Conservation (phyloP, 2,329 filamentous ascomycete species). For the Cryphonectria japonica region DNA sequence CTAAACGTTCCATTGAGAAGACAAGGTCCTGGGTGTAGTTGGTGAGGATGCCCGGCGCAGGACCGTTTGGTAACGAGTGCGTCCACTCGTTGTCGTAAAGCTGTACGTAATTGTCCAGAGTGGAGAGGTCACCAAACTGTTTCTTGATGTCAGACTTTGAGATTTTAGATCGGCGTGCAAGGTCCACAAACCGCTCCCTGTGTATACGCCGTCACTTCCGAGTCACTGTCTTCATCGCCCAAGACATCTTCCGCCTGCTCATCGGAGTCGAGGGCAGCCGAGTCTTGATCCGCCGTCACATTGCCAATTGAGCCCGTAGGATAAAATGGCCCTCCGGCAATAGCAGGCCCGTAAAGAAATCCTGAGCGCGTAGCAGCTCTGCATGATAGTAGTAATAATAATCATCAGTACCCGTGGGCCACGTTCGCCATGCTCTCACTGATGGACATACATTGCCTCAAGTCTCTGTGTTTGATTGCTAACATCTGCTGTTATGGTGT, state of each 20-base stretch:
- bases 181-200: constrained; percentile 20
- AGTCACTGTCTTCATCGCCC: constrained; percentile 2
- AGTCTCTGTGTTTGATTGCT: neutral
- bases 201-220: constrained; percentile 1
- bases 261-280: constrained; percentile 22
- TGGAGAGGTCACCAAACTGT: constrained; percentile 38
- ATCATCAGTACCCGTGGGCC: neutral
- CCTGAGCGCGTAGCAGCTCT: constrained; percentile 16
- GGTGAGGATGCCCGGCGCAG: constrained; percentile 42
- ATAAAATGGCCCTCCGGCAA: constrained; percentile 30
- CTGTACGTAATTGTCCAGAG: constrained; percentile 43
- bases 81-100: constrained; percentile 49
- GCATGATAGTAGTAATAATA: neutral
- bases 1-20: constrained; percentile 53
- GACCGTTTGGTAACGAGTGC: constrained; percentile 41
- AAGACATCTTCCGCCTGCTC: constrained; percentile 15
- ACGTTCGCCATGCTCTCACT: neutral
- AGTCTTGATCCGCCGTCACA: constrained; percentile 25
- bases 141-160: neutral
- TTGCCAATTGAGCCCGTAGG: constrained; percentile 26
- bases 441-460: neutral
- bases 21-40: constrained; percentile 52
- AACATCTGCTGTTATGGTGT: neutral
- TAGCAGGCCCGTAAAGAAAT: constrained; percentile 24
- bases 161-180: neutral